Base-by-base conservation (phyloP, 306 rosid genomes). In the Mucuna pruriens region DNA sequence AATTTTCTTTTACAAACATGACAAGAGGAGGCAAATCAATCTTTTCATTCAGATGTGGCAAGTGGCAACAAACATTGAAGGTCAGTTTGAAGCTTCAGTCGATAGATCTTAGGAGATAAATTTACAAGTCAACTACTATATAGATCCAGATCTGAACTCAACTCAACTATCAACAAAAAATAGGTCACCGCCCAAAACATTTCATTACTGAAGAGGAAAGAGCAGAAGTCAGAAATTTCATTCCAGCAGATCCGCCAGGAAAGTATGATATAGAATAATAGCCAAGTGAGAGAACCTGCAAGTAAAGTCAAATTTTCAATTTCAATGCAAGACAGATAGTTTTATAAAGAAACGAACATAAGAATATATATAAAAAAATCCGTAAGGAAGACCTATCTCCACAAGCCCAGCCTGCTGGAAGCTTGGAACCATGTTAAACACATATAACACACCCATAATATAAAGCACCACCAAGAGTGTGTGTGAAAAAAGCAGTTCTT, bases 221-320 rank as follows among this genome's bases (percentile, higher is more conserved):
- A 49, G 95, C 91, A 13, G 99, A 93, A 77, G 97, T 81, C 63
- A 96, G 87, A 82, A 93, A 96, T 88, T 87, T 96, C 92, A 96
- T 82, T 76, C 99, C 98, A 65, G 97, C 88, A 74, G 98, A 90
- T 84, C 99, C 99, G 64, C 99, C 99, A 20, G 98, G 99, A 76
- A 96, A 96, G 84, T 96, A 96, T 44, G 99, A 96, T 80, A 96
- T 84, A 61, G 97, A 97, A 78, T 94, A 96, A 88, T 96, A 93
- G 68, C 91, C 88, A 69, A 96, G 97, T 23, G 98, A 89, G 72
- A 96, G 85, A 87, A 96, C 99, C 99, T 94, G 92, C 78, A 83
- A 76, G 63, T 61, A 42, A 67, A 80, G 80, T 67, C 76, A 75
- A 71, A 69, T 40, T 78, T 45, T 63, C 51, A 33, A 33, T 82